Conservation (phyloP, 1,139 yeast genomes). For the Taphrina pruni region DNA sequence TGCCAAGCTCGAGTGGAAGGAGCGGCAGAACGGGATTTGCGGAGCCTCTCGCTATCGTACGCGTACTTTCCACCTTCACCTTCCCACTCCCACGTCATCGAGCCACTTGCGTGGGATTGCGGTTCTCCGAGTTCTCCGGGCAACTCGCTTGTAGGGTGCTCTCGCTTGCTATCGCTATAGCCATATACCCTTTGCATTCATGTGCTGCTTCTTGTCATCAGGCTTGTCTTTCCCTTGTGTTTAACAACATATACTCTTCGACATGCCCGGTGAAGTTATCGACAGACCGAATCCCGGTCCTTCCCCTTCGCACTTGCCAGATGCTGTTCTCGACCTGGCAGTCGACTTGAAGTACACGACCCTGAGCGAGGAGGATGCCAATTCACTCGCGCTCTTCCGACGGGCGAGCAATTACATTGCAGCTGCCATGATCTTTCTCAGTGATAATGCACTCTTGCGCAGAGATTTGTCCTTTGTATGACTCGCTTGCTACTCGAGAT, state of each 20-base stretch:
- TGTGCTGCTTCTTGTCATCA: too few species aligned
- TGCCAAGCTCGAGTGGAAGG: too few species aligned
- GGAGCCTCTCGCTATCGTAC: not conserved
- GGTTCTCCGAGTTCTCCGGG: too few species aligned
- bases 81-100: not conserved
- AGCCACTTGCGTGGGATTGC: not conserved
- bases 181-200: too few species aligned
- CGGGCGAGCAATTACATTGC: constrained; percentile 46
- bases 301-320: constrained; percentile 46
- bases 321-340: constrained; percentile 43
- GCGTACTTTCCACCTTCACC: too few species aligned
- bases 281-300: constrained; percentile 46
- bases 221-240: not conserved
- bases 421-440: constrained; percentile 46
- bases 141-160: too few species aligned
- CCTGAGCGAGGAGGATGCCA: constrained; percentile 44
- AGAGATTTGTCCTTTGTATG: constrained; percentile 36
- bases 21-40: not conserved
- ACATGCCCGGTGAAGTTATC: constrained; percentile 34
- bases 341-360: constrained; percentile 42
- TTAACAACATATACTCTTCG: not conserved
- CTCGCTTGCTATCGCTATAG: too few species aligned
- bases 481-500: not conserved
- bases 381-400: constrained; percentile 44
- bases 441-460: constrained; percentile 43